Base-by-base conservation (phyloP, 495 filamentous ascomycete species). In the Penicillium desertorum region DNA sequence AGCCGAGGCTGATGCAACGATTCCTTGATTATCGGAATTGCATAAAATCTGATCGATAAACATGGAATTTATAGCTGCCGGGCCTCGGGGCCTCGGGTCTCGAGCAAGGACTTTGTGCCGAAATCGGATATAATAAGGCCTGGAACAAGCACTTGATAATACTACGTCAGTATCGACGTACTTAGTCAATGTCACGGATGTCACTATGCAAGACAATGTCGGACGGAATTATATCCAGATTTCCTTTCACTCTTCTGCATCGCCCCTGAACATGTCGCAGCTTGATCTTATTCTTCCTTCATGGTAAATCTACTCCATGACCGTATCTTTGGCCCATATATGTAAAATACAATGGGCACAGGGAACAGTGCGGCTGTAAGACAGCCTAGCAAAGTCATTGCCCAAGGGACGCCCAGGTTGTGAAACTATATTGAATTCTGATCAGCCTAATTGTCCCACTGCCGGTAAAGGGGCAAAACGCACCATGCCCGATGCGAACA, bases 331-430 rank as follows among this genome's bases (percentile, higher is more conserved):
- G 71, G 74, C 5, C 86, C 87, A 58, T 78, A 88, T 7, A 79
- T 63, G 61, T 75, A 88, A 59, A 90, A 88, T 10, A 85, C 60
- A 49, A 86, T 75, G 8, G 86, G 87, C 8, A 88, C 80, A 0
- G 85, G 86, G 6, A 86, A 72, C 60, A 88, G 68, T 6, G 76
- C 68, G 11, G 76, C 69, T 2, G 80, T 74, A 29, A 89, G 68
- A 44, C 83, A 87, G 0, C 77, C 87, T 45, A 88, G 72, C 34
- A 88, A 68, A 58, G 74, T 81, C 14, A 78, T 82, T 7, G 83
- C 85, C 67, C 85, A 86, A 1, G 67, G 69, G 9, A 87, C 78
- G 0, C 81, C 83, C 3, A 86, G 68, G 25, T 74, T 80, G 32
- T 79, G 71, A 54, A 81, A 86, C 76, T 76, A 67, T 32, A 1